A percentile compares a stretch with the other conserved stretches of the same genome.
Conservation (phyloP, 805 yeast species). For the Candida sithepensis region DNA sequence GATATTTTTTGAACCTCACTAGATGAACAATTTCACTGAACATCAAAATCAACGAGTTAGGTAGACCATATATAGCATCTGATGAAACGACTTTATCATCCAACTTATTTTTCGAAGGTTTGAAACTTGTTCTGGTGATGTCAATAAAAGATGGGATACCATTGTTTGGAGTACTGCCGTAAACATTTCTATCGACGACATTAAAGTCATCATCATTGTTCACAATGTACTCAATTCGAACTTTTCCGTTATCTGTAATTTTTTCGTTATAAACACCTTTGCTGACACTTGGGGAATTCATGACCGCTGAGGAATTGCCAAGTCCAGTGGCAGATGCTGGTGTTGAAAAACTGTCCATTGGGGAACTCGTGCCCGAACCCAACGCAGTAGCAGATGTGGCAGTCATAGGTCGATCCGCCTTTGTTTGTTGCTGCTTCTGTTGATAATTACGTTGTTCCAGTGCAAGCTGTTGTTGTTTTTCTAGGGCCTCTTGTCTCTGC, state of each 20-base stretch:
- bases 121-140: constrained; percentile 38
- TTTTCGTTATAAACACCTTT: constrained; percentile 39
- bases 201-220: constrained; percentile 26
- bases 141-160: constrained; percentile 40
- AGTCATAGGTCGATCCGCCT: not conserved
- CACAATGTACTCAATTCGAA: constrained; percentile 42
- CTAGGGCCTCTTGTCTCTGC: constrained; percentile 1
- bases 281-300: constrained; percentile 3
- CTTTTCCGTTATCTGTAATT: constrained; percentile 43
- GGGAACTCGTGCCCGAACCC: constrained; percentile 3
- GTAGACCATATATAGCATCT: constrained; percentile 80
- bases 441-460: not conserved
- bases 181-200: constrained; percentile 4
- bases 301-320: not conserved
- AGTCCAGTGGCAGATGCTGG: not conserved
- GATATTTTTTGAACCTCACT: constrained; percentile 58
- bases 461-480: constrained; percentile 1
- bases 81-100: constrained; percentile 63
- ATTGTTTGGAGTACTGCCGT: constrained; percentile 3
- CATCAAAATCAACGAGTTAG: constrained; percentile 69
- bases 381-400: not conserved
- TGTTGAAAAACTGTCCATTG: constrained; percentile 2
- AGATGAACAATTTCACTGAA: constrained; percentile 71
- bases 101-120: constrained; percentile 37
- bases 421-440: not conserved